Conservation (phyloP, 768 basidiomycete species). For the Lyophyllum shimeji region DNA sequence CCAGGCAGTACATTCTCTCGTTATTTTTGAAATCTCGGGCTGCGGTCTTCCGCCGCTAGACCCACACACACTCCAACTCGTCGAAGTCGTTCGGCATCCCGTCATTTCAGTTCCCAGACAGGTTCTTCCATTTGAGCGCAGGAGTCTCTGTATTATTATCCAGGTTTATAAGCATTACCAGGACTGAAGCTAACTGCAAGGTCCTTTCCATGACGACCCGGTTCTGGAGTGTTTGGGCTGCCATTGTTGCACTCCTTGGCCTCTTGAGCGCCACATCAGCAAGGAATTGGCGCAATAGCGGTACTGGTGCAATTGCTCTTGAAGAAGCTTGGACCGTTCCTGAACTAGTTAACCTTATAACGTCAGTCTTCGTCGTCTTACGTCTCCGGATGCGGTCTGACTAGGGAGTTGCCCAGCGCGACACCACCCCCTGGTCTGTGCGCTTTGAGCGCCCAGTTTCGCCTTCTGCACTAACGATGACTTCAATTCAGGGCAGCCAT, state of each 20-base stretch:
- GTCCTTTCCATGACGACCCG: background rate
- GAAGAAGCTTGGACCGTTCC: slow-evolving; percentile 42
- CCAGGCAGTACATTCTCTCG: background rate
- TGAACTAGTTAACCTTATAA: slow-evolving; percentile 26
- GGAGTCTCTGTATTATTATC: background rate
- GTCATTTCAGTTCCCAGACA: background rate
- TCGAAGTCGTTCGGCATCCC: background rate
- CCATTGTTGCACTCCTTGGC: background rate
- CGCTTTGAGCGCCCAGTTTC: background rate
- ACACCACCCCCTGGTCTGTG: slow-evolving; percentile 23
- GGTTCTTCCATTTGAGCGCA: too few relatives aligned
- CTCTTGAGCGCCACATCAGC: background rate
- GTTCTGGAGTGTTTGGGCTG: background rate
- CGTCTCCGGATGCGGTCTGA: background rate
- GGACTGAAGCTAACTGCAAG: background rate
- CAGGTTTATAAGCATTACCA: background rate
- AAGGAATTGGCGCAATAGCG: slow-evolving; percentile 30
- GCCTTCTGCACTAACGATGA: background rate
- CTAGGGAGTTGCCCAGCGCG: background rate
- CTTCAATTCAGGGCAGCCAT: slow-evolving; percentile 25
- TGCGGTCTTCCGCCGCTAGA: background rate
- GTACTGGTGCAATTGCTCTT: slow-evolving; percentile 35
- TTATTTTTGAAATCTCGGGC: background rate
- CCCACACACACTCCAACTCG: background rate
- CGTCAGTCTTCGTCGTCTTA: slow-evolving; percentile 15